Evolutionary conservation across 2,329 filamentous ascomycete species (phyloP).

Genomic region (Fusarium anthophilum): DNA sequence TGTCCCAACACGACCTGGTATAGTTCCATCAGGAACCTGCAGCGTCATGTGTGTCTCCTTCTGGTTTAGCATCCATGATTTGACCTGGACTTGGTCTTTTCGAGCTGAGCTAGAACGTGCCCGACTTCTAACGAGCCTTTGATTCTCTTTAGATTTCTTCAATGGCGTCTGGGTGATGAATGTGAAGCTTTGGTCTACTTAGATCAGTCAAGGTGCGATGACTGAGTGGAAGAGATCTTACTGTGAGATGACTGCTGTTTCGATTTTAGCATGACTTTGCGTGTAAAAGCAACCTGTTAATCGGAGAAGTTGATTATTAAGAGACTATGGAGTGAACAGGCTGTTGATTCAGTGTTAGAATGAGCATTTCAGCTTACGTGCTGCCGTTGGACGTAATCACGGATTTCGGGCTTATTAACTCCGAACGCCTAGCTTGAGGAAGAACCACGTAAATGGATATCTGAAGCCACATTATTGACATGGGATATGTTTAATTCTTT

Average conservation of each 20-base stretch:
- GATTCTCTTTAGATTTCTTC: not conserved
- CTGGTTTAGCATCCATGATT: conserved; percentile 28
- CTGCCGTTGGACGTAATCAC: not conserved
- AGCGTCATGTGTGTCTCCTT: not conserved
- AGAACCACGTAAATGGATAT: rapidly evolving
- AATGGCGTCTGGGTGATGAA: conserved; percentile 18
- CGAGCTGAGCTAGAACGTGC: not conserved
- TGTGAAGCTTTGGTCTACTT: not conserved
- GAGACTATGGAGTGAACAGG: rapidly evolving
- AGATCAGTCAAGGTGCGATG: not conserved
- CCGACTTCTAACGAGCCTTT: conserved; percentile 18
- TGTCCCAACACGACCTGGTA: conserved; percentile 19
- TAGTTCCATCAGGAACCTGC: not conserved
- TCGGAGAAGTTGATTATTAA: rapidly evolving
- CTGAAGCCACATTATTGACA: not conserved
- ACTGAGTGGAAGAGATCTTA: not conserved
- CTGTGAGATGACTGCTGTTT: not conserved
- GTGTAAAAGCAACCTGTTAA: rapidly evolving
- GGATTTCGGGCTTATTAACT: not conserved
- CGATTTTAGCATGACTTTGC: not conserved
- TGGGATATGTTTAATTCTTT: too few relatives aligned
- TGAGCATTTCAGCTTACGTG: not conserved
- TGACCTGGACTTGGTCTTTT: not conserved
- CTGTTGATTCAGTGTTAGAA: rapidly evolving
- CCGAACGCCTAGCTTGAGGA: not conserved